A percentile compares a stretch with the other conserved stretches of the same genome.
Evolutionary conservation across 495 filamentous ascomycete genomes (phyloP).

Genomic region (Penicillium salamii): DNA sequence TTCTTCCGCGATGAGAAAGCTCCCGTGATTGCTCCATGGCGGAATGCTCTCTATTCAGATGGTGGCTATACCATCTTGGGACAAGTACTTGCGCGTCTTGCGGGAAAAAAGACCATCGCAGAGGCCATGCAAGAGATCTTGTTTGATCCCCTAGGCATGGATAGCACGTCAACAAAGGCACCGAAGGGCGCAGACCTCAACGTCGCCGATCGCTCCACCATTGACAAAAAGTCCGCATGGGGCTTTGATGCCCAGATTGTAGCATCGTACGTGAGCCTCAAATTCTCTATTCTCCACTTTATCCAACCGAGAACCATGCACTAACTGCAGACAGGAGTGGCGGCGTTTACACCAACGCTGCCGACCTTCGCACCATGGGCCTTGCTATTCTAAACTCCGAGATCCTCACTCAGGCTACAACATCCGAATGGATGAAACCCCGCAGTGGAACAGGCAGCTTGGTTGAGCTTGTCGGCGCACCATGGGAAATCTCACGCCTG

Average conservation of each 20-base stretch:
- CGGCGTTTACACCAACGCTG: conserved; percentile 19
- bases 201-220: conserved; percentile 31
- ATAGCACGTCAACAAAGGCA: conserved; percentile 34
- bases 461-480: conserved; percentile 14
- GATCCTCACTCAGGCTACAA: conserved; percentile 35
- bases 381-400: conserved; percentile 46
- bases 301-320: no score
- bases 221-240: conserved; percentile 13
- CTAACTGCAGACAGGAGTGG: conserved; percentile 7
- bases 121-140: conserved; percentile 38
- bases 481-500: conserved; percentile 8
- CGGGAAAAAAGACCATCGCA: conserved; percentile 37
- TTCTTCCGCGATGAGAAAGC: conserved; percentile 10
- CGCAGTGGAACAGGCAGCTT: conserved; percentile 8
- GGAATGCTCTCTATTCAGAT: conserved; percentile 16
- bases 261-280: conserved; percentile 1
- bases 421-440: conserved; percentile 41
- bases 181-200: conserved; percentile 27
- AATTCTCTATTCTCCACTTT: not conserved
- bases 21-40: conserved; percentile 34
- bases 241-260: not conserved
- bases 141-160: conserved; percentile 37
- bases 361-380: conserved; percentile 25
- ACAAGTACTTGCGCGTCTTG: conserved; percentile 51
- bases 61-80: conserved; percentile 33